Evolutionary conservation across 2,329 filamentous ascomycete species (phyloP).

Genomic region (Sarocladium strictum): DNA sequence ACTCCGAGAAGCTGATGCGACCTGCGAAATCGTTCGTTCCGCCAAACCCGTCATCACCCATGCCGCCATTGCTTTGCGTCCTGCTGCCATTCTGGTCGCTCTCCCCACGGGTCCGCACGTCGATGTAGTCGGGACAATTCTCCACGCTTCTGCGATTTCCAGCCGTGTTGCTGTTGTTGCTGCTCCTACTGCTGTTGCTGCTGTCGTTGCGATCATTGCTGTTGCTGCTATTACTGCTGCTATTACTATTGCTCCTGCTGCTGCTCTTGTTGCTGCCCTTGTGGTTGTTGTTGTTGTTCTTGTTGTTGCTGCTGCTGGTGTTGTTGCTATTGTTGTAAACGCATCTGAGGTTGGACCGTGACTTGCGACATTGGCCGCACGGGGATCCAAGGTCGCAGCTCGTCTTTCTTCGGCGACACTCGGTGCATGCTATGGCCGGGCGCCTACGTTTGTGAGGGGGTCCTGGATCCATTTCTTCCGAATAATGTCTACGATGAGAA

Average conservation of each 20-base stretch:
- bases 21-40: neutral
- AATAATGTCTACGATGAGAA: neutral
- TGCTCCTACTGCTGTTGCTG: no score
- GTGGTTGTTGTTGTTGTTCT: neutral
- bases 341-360: conserved; percentile 12
- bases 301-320: neutral
- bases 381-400: conserved; percentile 14
- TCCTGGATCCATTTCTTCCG: conserved; percentile 13
- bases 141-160: neutral
- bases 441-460: conserved; percentile 14
- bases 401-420: conserved; percentile 15
- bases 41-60: neutral
- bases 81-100: neutral
- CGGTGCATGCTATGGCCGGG: conserved; percentile 15
- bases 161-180: neutral
- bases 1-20: neutral
- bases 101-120: neutral
- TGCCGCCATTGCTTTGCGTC: neutral
- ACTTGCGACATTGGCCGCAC: conserved; percentile 15
- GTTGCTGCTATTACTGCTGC: neutral
- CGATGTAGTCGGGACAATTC: neutral
- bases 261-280: neutral
- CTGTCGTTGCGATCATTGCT: no score
- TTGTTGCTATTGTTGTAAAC: conserved; percentile 12
- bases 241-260: neutral